Conservation (phyloP, 345 rosid genomes). For the Linum usitatissimum region DNA sequence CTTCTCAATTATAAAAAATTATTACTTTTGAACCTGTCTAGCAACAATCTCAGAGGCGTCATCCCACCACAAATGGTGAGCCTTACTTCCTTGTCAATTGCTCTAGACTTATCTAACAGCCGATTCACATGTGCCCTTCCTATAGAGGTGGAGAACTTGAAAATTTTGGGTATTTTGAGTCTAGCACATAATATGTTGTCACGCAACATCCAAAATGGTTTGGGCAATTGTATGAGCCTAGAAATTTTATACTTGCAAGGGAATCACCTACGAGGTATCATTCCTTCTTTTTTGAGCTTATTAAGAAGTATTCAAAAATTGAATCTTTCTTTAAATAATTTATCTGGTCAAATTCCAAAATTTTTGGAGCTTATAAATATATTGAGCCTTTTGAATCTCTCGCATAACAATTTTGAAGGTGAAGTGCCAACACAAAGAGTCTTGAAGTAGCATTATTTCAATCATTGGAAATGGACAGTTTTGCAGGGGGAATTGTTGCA, state of each 20-base stretch:
- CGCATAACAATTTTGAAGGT: constrained; percentile 9
- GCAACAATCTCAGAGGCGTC: too few relatives aligned
- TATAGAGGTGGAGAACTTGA: not conserved
- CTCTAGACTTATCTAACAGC: not conserved
- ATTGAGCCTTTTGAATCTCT: not conserved
- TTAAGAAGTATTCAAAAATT: not conserved
- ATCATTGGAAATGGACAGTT: constrained; percentile 25
- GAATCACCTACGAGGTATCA: constrained; percentile 2
- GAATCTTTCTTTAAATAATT: constrained; percentile 6
- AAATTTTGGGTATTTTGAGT: not conserved
- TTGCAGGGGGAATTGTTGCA: constrained; percentile 28
- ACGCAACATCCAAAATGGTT: not conserved
- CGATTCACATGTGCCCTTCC: not conserved
- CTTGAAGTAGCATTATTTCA: constrained; percentile 21
- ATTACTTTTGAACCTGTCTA: not conserved
- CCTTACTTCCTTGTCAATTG: not conserved
- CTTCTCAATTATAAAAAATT: too few relatives aligned
- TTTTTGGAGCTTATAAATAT: not conserved
- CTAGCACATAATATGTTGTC: constrained; percentile 1
- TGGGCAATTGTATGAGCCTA: not conserved
- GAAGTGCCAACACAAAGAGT: constrained; percentile 26
- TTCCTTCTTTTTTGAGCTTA: constrained; percentile 6
- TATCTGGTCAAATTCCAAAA: constrained; percentile 8
- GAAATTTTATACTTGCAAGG: not conserved
- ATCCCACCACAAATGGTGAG: too few relatives aligned